Evolutionary conservation across 2,329 filamentous ascomycete species (phyloP), one percentile per base, ranked within the genome.

Genomic region (Ophiostoma fasciatum): DNA sequence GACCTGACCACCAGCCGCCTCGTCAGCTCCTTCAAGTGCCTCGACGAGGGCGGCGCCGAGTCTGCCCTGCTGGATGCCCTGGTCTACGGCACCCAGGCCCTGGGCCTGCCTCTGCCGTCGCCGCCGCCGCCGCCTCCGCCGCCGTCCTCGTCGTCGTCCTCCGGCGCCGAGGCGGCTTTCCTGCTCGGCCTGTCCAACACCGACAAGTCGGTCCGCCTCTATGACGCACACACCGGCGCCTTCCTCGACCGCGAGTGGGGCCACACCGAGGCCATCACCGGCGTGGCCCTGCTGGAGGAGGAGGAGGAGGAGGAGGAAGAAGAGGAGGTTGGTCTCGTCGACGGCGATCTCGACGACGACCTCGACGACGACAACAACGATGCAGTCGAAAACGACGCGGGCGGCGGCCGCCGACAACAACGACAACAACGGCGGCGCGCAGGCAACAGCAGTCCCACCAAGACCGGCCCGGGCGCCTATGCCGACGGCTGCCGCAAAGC

Each of bases 151-250:
- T 15, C 4, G 19, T 9, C 15, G 6, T 11, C 14, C 7, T 12
- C 54, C 53, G 17, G 15, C 10, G 30, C 54, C 53, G 74, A 62
- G 28, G 57, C 68, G 4, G 71, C 76, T 20, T 70, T 92, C 34
- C 66, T 98, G 35, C 68, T 90, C 14, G 87, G 84, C n/a, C 70
- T 90, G 10, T 94, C 88, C 8, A 87, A 87, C 47, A 94, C 83
- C 1, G 90, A 98, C 56, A 98, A 96, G 53, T 96, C 90, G 1
- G 78, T 98, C 38, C 70, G 90, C 25, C 62, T 98, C 13, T 98
- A 98, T 49, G 82, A 94, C 46, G 65, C 74, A 21, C 76, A 79
- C 42, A 76, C 73, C 28, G 87, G 88, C 8, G 60, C 63, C 2
- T 78, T 98, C 39, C 60, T 96, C 20, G 81, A 85, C 34, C 75